Evolutionary conservation across 1,284 basidiomycete genomes (phyloP).

Genomic region (Vanrija pseudolonga): DNA sequence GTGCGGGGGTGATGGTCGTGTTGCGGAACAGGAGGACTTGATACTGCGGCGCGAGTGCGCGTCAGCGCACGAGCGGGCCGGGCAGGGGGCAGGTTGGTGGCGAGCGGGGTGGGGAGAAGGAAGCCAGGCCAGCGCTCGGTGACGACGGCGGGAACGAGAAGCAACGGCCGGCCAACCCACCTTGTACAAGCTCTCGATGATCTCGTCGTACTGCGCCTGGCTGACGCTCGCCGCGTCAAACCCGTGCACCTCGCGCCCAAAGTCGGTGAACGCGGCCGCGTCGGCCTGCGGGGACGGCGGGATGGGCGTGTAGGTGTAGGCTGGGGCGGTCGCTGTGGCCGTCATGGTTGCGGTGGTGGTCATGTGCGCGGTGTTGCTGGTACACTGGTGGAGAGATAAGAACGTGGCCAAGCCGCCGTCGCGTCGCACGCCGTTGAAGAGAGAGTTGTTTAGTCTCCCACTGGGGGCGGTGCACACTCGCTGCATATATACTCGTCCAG

Average conservation of each 20-base stretch:
- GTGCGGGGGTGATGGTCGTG: slow-evolving; percentile 66
- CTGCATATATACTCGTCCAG: no score
- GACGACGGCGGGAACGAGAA: no score
- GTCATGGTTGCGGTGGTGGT: no score
- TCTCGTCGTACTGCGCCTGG: slow-evolving; percentile 58
- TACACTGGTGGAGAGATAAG: no score
- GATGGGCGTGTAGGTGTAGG: slow-evolving; percentile 48
- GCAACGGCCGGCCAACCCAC: no score
- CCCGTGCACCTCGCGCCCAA: slow-evolving; percentile 64
- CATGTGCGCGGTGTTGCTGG: no score
- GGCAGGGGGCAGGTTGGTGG: background rate
- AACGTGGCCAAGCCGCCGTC: no score
- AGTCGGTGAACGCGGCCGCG: slow-evolving; percentile 57
- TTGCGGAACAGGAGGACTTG: slow-evolving; percentile 70
- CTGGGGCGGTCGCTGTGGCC: no score
- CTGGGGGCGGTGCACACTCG: no score
- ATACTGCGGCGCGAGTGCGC: slow-evolving; percentile 53
- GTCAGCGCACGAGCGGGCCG: slow-evolving; percentile 1
- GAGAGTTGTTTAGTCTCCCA: no score
- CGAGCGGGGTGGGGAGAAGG: background rate
- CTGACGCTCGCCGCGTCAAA: slow-evolving; percentile 59
- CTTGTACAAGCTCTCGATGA: slow-evolving; percentile 65
- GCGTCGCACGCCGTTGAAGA: no score
- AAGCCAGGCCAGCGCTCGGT: no score
- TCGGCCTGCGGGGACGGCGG: slow-evolving; percentile 61